These are phyloP conservation scores for Salisapilia sapeloensis DNA, from an alignment of 352 stramenopile species.

Conservation along the genomic window DNA sequence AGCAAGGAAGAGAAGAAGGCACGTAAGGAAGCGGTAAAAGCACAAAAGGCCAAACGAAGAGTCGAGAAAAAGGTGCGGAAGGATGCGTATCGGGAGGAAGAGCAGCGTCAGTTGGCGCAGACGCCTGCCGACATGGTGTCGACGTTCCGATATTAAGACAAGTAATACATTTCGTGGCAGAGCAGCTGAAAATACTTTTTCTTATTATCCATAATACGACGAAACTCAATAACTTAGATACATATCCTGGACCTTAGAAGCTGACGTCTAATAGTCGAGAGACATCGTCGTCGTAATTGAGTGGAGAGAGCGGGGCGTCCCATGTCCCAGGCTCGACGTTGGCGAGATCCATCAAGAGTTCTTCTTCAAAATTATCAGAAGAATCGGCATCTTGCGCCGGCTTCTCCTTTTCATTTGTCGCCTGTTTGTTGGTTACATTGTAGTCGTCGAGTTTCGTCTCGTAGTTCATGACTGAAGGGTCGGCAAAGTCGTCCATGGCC, in stretches of 20 bases:
- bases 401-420: conserved; percentile 19
- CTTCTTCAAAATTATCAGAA: conserved; percentile 32
- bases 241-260: conserved; percentile 24
- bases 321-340: conserved; percentile 59
- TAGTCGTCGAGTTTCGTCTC: conserved; percentile 15
- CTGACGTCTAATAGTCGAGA: conserved; percentile 74
- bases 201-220: background rate
- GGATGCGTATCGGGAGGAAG: conserved; percentile 86
- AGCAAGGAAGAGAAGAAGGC: conserved; percentile 86
- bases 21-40: conserved; percentile 86
- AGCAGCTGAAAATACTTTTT: background rate
- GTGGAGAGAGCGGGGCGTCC: conserved; percentile 62
- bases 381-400: conserved; percentile 13
- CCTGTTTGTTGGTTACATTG: conserved; percentile 4
- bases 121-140: conserved; percentile 43
- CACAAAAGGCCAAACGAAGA: conserved; percentile 78
- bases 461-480: too few relatives aligned
- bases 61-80: conserved; percentile 93
- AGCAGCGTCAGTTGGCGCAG: conserved; percentile 51
- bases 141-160: conserved; percentile 50
- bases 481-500: conserved; percentile 10
- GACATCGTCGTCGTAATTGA: conserved; percentile 73
- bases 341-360: conserved; percentile 50
- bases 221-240: conserved; percentile 25
- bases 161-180: background rate